Evolutionary conservation across 2,329 filamentous ascomycete species (phyloP).

Genomic region (Chrysosporium queenslandicum): DNA sequence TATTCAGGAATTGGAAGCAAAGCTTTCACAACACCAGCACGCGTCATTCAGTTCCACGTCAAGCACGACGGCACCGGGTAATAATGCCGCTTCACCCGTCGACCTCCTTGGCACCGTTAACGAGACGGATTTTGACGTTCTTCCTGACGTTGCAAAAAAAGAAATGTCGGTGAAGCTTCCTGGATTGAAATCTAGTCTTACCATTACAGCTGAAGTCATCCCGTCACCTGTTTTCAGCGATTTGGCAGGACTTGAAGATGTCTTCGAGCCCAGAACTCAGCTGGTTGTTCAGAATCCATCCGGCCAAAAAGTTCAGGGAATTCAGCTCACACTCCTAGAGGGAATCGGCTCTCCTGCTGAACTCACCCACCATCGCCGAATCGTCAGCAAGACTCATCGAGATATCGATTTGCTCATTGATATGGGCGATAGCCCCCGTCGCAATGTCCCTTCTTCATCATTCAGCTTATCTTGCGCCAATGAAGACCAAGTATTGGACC

Average conservation of each 20-base stretch:
- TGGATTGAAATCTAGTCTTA: not conserved
- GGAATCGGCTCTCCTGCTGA: conserved; percentile 14
- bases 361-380: conserved; percentile 11
- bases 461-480: not conserved
- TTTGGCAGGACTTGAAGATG: not conserved
- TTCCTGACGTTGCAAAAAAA: not conserved
- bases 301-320: not conserved
- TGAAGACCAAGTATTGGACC: not conserved
- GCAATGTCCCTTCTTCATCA: not conserved
- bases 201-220: not conserved
- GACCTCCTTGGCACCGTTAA: conserved; percentile 1
- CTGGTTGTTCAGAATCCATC: not conserved
- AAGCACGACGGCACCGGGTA: not conserved
- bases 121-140: not conserved
- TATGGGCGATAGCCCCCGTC: not conserved
- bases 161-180: not conserved
- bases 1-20: conserved; percentile 10
- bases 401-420: not conserved
- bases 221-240: not conserved
- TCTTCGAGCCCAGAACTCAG: not conserved
- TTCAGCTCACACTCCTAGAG: conserved; percentile 15
- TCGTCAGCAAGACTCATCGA: not conserved
- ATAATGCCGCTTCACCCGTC: not conserved
- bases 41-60: not conserved
- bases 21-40: not conserved